Percentiles rank a stretch among this genome's conserved stretches.
Evolutionary conservation across 306 rosid species (phyloP).

Genomic region (Betula pendula): DNA sequence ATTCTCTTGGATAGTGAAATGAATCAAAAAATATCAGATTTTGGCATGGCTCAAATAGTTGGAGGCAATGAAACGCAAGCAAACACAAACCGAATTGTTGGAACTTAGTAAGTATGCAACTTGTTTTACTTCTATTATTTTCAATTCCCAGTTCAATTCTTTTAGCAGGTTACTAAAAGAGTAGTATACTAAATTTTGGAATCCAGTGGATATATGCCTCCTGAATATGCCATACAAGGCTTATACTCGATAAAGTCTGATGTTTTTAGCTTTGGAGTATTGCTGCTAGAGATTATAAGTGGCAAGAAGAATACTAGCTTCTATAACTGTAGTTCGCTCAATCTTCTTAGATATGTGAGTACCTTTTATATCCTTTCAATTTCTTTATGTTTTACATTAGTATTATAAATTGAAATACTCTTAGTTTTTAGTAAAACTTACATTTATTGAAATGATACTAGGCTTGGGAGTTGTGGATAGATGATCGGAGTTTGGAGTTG

Average conservation of each 20-base stretch:
- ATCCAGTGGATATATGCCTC: no score
- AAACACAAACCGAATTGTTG: neutral
- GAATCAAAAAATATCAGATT: neutral
- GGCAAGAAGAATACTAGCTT: no score
- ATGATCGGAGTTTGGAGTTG: neutral
- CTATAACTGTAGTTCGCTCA: no score
- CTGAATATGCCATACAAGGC: no score
- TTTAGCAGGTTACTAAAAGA: no score
- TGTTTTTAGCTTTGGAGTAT: neutral
- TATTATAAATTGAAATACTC: no score
- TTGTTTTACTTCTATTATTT: neutral
- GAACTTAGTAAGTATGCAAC: neutral
- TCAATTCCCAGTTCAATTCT: no score
- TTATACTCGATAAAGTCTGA: neutral
- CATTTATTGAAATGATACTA: neutral
- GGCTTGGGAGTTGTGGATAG: neutral
- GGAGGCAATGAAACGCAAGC: neutral
- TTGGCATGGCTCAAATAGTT: neutral
- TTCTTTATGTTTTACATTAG: no score
- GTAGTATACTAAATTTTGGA: no score
- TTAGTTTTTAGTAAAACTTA: no score
- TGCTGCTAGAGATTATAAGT: neutral
- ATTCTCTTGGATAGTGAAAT: constrained; percentile 1
- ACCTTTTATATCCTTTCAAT: no score
- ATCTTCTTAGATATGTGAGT: no score